phyloP scores from a whole-genome alignment of 768 basidiomycete species.

The Pleurotus pulmonarius region DNA sequence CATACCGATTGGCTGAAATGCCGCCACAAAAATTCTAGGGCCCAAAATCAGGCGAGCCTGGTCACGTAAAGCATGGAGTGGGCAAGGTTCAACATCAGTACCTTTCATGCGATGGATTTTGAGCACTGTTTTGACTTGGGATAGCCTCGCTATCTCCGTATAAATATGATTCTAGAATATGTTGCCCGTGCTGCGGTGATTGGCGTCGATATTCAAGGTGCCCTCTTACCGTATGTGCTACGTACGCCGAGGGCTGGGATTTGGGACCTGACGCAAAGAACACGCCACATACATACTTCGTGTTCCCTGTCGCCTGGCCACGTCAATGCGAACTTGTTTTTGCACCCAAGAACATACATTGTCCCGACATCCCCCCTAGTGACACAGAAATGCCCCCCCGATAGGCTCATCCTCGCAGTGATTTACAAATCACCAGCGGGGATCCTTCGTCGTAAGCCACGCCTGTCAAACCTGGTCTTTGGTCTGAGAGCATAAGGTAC shows the following conservation, averaged over 20 bases:
- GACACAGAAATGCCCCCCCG: neutral
- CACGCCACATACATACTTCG: no score
- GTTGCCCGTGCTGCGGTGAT: constrained; percentile 1
- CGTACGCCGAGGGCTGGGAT: neutral
- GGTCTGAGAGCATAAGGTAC: neutral
- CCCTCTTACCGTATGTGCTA: no score
- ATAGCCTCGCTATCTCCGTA: constrained; percentile 1
- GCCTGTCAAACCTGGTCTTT: neutral
- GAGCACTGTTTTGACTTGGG: neutral
- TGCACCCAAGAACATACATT: neutral
- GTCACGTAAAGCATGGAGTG: no score
- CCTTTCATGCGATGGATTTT: neutral
- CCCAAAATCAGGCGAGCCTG: no score
- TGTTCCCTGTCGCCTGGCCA: neutral
- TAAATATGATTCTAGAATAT: neutral
- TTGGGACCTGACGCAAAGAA: neutral
- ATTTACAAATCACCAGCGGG: neutral
- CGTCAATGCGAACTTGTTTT: neutral
- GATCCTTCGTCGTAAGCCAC: neutral
- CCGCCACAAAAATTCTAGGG: no score
- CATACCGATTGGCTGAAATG: no score
- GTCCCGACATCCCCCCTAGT: neutral
- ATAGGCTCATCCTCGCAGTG: neutral
- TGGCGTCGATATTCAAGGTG: neutral
- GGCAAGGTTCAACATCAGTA: neutral